A percentile compares a stretch with the other conserved stretches of the same genome.
These are phyloP conservation scores for Simplicillium sp. DNA, from an alignment of 2,329 filamentous ascomycete species.

Conservation along the genomic window DNA sequence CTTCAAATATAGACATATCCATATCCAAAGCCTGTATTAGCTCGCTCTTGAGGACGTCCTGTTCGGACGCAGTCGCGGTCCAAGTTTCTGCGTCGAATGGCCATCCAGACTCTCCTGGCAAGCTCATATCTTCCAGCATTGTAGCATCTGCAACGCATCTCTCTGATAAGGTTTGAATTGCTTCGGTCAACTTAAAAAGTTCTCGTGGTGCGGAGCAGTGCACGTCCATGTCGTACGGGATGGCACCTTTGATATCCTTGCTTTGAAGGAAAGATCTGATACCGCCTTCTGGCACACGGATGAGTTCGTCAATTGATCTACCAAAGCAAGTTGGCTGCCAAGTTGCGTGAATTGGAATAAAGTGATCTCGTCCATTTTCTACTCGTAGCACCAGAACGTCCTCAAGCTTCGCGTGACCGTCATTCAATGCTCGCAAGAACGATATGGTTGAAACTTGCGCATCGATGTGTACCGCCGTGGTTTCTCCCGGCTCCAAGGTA, in stretches of 20 bases:
- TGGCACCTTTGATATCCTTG: slow-evolving; percentile 33
- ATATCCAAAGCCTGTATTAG: slow-evolving; percentile 64
- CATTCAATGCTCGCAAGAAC: slow-evolving; percentile 63
- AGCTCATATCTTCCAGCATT: slow-evolving; percentile 44
- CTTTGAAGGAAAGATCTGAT: slow-evolving; percentile 44
- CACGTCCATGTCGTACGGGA: slow-evolving; percentile 47
- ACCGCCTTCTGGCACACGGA: slow-evolving; percentile 74
- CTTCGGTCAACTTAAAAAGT: slow-evolving; percentile 80
- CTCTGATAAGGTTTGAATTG: slow-evolving; percentile 51
- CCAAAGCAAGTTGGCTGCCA: slow-evolving; percentile 82
- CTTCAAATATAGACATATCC: slow-evolving; percentile 50
- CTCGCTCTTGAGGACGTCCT: slow-evolving; percentile 18
- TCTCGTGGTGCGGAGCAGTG: slow-evolving; percentile 79
- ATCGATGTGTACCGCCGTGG: slow-evolving; percentile 60
- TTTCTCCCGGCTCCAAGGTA: slow-evolving; percentile 76
- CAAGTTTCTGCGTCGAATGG: slow-evolving; percentile 41
- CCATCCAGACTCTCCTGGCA: slow-evolving; percentile 50
- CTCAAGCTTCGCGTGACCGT: slow-evolving; percentile 56
- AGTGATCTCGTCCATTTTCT: slow-evolving; percentile 77
- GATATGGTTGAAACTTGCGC: slow-evolving; percentile 54
- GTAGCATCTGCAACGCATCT: slow-evolving; percentile 50
- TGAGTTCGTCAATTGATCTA: slow-evolving; percentile 78
- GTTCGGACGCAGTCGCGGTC: slow-evolving; percentile 13
- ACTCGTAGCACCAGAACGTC: slow-evolving; percentile 85
- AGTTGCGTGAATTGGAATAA: slow-evolving; percentile 66